Conservation (phyloP, 257 asterid genomes). For the Fraxinus cuspidata region DNA sequence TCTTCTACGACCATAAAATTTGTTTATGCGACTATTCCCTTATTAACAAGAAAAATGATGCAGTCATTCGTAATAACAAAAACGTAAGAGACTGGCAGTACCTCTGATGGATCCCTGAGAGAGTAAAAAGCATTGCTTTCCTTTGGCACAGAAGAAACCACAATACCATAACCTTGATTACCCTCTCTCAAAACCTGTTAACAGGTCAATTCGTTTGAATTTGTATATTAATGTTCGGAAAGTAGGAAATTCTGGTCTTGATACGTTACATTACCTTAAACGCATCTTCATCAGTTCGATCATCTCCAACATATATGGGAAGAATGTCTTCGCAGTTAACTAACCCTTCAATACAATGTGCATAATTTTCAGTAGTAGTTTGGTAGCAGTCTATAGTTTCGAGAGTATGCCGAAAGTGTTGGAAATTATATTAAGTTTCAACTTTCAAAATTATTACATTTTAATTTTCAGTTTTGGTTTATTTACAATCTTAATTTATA, state of each 20-base stretch:
- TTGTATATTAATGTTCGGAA: background rate
- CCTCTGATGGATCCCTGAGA: constrained; percentile 90
- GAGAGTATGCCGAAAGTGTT: background rate
- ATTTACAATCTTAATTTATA: no score
- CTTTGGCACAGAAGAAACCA: constrained; percentile 83
- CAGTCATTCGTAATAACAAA: background rate
- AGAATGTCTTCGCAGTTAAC: constrained; percentile 64
- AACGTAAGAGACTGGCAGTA: constrained; percentile 26
- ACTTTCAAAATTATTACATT: no score
- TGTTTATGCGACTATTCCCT: no score
- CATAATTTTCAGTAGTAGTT: background rate
- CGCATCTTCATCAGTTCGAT: constrained; percentile 96
- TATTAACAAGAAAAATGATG: background rate
- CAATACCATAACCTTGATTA: constrained; percentile 71
- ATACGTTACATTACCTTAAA: constrained; percentile 58
- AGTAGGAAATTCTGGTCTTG: background rate
- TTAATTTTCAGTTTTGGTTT: no score
- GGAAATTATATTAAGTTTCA: no score
- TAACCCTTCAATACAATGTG: constrained; percentile 48
- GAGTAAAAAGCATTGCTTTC: constrained; percentile 89
- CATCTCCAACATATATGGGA: constrained; percentile 93
- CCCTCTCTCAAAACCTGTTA: constrained; percentile 72
- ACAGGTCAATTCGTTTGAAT: background rate
- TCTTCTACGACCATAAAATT: no score
- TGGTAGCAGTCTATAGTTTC: background rate